Base-by-base conservation (phyloP, 225 moss, liverwort and hornwort species). In the Thuidium tamariscinum region DNA sequence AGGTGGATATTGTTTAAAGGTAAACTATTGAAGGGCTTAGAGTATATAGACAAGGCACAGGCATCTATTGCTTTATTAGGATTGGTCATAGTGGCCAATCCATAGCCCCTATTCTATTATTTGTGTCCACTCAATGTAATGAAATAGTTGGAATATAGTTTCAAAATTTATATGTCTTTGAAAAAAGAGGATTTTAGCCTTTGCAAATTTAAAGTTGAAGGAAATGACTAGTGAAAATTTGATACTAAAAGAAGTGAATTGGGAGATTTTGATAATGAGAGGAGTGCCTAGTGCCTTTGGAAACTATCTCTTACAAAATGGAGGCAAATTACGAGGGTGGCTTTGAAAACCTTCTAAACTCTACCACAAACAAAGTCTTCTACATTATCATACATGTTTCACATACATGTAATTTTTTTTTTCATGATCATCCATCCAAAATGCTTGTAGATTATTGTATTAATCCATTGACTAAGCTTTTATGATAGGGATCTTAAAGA, bases 91-190 rank as follows among this genome's bases (percentile, higher is more conserved):
- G 7, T 7, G 1, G 1, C 1, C n/a, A n/a, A n/a, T n/a, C n/a
- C n/a, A n/a, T 0, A 12, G 0, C 8, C 25, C 1, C 1, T 37
- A 1, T 11, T 66, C 0, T 2, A 2, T 22, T 0, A 0, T 39
- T 1, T 1, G 0, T 13, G 0, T 65, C 3, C 11, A 5, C 1
- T 7, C 2, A 1, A 69, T 42, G 9, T 16, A 8, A 70, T 70
- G 1, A 42, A 16, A 70, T 70, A 4, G n/a, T n/a, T 70, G 2
- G 27, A 16, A 9, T 27, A 26, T 15, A 26, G 16, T 41, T 69
- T 69, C 41, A 41, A 26, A 39, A 69, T 0, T 2, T 0, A 0
- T 3, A 15, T 41, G 1, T 26, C 26, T 26, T 39, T 23, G 7
- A 39, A 39, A 23, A 2, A 68, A 0, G 13, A 39, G 0, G 8